Percentiles rank a stretch among this genome's conserved stretches.
Evolutionary conservation across 208 protist genomes (phyloP).

Genomic region (Endotrypanum monterogeii): DNA sequence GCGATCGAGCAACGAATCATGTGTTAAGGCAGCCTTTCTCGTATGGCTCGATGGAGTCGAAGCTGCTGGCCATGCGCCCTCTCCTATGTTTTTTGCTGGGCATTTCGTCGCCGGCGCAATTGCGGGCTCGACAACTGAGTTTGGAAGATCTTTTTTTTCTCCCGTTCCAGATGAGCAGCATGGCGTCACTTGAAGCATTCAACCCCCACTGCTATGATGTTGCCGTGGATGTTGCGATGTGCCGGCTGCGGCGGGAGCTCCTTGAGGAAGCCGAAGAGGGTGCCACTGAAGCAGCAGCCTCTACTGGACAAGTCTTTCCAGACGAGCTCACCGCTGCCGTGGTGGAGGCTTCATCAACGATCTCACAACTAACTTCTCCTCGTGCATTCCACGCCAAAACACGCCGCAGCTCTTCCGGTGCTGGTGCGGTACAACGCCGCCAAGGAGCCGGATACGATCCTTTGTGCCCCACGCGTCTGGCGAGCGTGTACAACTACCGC

Average conservation of each 20-base stretch:
- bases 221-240: slow-evolving; percentile 57
- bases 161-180: slow-evolving; percentile 46
- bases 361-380: neutral
- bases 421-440: neutral
- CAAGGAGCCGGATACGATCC: neutral
- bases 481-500: slow-evolving; percentile 21
- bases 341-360: neutral
- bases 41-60: slow-evolving; percentile 10
- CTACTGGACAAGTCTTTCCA: neutral
- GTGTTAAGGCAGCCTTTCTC: neutral
- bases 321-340: slow-evolving; percentile 9
- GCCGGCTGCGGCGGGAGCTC: slow-evolving; percentile 32
- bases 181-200: slow-evolving; percentile 65
- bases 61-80: slow-evolving; percentile 39
- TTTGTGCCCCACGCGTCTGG: neutral
- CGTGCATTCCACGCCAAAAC: neutral
- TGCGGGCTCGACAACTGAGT: slow-evolving; percentile 37
- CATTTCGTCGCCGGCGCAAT: slow-evolving; percentile 25
- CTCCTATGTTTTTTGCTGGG: slow-evolving; percentile 49
- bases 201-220: slow-evolving; percentile 39
- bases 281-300: neutral
- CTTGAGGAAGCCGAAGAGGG: slow-evolving; percentile 13
- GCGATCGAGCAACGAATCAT: neutral
- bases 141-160: slow-evolving; percentile 73
- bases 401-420: neutral